Evolutionary conservation across 1,284 basidiomycete genomes (phyloP).

Genomic region (Sporisorium reilianum): DNA sequence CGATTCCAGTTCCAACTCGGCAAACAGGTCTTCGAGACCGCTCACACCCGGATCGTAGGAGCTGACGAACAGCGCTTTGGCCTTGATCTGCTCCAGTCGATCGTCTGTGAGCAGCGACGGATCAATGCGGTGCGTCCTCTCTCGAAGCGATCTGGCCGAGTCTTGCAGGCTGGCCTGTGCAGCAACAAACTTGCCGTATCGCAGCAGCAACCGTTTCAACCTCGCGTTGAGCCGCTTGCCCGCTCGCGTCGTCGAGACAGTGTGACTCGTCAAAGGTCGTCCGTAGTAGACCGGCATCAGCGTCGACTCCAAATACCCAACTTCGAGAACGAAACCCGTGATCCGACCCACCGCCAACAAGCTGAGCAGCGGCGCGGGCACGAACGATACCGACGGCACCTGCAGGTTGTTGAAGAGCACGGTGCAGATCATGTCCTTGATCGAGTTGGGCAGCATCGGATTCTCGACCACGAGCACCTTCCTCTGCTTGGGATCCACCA

Average conservation of each 20-base stretch:
- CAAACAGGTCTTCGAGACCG: slow-evolving; percentile 24
- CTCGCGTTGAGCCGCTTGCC: slow-evolving; percentile 36
- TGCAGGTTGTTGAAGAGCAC: slow-evolving; percentile 91
- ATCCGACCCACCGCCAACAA: slow-evolving; percentile 86
- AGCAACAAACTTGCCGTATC: slow-evolving; percentile 44
- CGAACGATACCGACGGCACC: slow-evolving; percentile 89
- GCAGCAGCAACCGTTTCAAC: slow-evolving; percentile 42
- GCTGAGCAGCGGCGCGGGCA: slow-evolving; percentile 80
- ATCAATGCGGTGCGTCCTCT: slow-evolving; percentile 27
- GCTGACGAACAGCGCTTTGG: slow-evolving; percentile 57
- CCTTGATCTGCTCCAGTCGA: slow-evolving; percentile 58
- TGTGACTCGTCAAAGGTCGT: slow-evolving; percentile 40
- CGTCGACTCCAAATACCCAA: slow-evolving; percentile 88
- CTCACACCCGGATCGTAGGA: slow-evolving; percentile 16
- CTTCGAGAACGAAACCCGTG: slow-evolving; percentile 91
- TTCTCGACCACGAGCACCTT: slow-evolving; percentile 93
- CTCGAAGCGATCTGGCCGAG: slow-evolving; percentile 18
- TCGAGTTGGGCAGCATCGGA: slow-evolving; percentile 83
- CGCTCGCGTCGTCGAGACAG: slow-evolving; percentile 43
- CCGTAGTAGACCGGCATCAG: slow-evolving; percentile 77
- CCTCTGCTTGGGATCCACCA: slow-evolving; percentile 91
- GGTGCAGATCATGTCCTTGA: slow-evolving; percentile 87
- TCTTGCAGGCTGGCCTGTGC: slow-evolving; percentile 37
- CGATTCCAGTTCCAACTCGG: slow-evolving; percentile 16
- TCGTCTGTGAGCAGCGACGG: slow-evolving; percentile 40